Evolutionary conservation across 2,329 filamentous ascomycete genomes (phyloP).

Genomic region (Stemphylium lycopersici): DNA sequence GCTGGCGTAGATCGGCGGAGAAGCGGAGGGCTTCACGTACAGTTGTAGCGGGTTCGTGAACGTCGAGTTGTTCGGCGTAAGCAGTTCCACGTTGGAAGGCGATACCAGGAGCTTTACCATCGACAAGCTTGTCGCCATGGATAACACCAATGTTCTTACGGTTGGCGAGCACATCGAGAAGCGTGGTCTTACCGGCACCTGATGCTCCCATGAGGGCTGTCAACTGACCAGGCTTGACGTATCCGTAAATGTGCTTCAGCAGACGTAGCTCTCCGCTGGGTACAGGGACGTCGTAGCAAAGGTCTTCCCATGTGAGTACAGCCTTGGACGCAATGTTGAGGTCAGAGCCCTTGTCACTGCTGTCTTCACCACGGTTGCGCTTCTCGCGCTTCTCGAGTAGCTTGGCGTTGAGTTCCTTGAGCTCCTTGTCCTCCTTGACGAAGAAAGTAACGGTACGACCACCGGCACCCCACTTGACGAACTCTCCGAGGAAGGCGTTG

Average conservation of each 20-base stretch:
- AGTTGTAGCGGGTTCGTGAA: slow-evolving; percentile 66
- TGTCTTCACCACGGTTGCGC: slow-evolving; percentile 53
- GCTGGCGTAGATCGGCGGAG: slow-evolving; percentile 68
- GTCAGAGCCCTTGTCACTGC: slow-evolving; percentile 52
- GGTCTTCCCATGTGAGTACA: slow-evolving; percentile 63
- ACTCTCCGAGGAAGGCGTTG: slow-evolving; percentile 77
- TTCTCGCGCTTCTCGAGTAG: slow-evolving; percentile 65
- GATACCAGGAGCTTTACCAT: slow-evolving; percentile 62
- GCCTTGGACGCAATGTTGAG: slow-evolving; percentile 61
- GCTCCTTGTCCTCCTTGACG: slow-evolving; percentile 71
- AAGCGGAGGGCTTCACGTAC: slow-evolving; percentile 72
- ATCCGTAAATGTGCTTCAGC: slow-evolving; percentile 62
- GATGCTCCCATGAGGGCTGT: slow-evolving; percentile 56
- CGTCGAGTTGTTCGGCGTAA: slow-evolving; percentile 70
- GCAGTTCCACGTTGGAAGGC: slow-evolving; percentile 69
- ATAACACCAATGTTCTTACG: slow-evolving; percentile 71
- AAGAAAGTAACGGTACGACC: slow-evolving; percentile 83
- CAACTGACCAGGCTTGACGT: slow-evolving; percentile 62
- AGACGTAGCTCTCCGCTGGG: slow-evolving; percentile 60
- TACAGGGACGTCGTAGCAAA: slow-evolving; percentile 73
- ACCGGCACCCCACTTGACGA: slow-evolving; percentile 77
- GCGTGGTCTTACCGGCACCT: slow-evolving; percentile 83
- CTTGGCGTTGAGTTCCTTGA: slow-evolving; percentile 68
- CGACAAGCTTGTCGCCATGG: slow-evolving; percentile 66
- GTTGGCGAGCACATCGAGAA: slow-evolving; percentile 76